phyloP scores from a whole-genome alignment of 2,329 filamentous ascomycete species.

The Falciphora oryzae region DNA sequence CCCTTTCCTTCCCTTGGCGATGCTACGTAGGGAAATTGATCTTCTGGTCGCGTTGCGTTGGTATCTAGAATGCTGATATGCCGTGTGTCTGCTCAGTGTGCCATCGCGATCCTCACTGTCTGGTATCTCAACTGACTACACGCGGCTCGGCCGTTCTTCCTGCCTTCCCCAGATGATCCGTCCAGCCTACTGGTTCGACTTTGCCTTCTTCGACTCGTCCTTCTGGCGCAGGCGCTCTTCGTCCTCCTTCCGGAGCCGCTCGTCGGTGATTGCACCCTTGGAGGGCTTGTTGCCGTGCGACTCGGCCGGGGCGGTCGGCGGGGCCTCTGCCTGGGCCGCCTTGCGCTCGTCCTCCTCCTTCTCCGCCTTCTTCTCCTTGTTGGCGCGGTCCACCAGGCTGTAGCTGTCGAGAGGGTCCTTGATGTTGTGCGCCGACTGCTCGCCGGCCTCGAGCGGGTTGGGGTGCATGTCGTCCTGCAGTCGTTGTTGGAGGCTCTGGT shows the following conservation, averaged over 20 bases:
- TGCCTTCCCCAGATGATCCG: neutral
- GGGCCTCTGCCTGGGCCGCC: neutral
- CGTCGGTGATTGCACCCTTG: constrained; percentile 66
- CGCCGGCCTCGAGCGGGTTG: constrained; percentile 1
- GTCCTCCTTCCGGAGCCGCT: constrained; percentile 62
- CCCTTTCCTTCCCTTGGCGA: neutral
- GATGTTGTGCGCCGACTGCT: constrained; percentile 8
- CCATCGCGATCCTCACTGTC: too few relatives aligned
- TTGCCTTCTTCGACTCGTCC: constrained; percentile 23
- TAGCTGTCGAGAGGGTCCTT: constrained; percentile 9
- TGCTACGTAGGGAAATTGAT: neutral
- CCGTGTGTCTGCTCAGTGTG: too few relatives aligned
- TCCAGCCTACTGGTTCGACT: constrained; percentile 2
- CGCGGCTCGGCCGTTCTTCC: neutral
- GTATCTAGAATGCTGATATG: neutral
- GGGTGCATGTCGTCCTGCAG: constrained; percentile 8
- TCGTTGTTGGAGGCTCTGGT: neutral
- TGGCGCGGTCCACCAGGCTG: constrained; percentile 7
- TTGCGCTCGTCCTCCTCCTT: constrained; percentile 1
- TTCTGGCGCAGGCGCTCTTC: constrained; percentile 58
- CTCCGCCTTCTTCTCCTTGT: constrained; percentile 10
- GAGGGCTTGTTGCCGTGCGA: constrained; percentile 69
- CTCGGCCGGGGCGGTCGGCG: constrained; percentile 40
- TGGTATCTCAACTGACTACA: neutral
- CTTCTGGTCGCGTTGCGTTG: neutral